A percentile compares a stretch with the other conserved stretches of the same genome.
phyloP scores from a whole-genome alignment of 1,284 basidiomycete species.

The Pseudozyma thailandica region DNA sequence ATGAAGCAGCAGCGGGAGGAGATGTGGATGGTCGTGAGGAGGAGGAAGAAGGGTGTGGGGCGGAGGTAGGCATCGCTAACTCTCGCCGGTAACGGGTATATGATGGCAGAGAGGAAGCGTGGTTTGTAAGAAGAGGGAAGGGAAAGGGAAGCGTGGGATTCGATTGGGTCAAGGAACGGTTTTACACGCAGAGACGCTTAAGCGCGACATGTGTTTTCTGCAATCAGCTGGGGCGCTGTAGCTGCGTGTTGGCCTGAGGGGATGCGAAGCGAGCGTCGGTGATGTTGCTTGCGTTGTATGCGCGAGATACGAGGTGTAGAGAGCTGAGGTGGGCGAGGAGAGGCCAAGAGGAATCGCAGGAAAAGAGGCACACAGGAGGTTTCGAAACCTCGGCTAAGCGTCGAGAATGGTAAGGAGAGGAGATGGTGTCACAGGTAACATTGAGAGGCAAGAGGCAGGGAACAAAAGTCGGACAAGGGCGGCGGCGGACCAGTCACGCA shows the following conservation, averaged over 20 bases:
- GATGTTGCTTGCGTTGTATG: no score
- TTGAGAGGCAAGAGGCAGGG: neutral
- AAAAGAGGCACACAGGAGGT: neutral
- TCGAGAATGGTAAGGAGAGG: neutral
- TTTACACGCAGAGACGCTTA: no score
- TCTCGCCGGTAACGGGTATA: neutral
- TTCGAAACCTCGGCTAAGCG: conserved; percentile 22
- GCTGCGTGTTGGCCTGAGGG: no score
- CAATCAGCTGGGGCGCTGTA: no score
- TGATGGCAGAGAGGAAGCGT: conserved; percentile 12
- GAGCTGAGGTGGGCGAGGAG: no score
- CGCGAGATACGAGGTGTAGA: no score
- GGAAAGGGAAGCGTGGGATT: no score
- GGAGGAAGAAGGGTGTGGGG: conserved; percentile 7
- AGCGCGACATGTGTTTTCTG: no score
- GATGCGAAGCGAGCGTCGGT: no score
- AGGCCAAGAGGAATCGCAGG: neutral
- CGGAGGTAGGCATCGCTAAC: conserved; percentile 19
- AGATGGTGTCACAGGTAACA: conserved; percentile 6
- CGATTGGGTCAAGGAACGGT: no score
- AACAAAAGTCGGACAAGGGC: neutral
- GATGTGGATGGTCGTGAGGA: conserved; percentile 9
- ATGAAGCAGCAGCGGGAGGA: neutral
- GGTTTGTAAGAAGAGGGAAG: neutral
- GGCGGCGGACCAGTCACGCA: no score